Evolutionary conservation across 768 basidiomycete genomes (phyloP), one percentile per base, ranked within the genome.

Genomic region (Panaeolus papilionaceus): DNA sequence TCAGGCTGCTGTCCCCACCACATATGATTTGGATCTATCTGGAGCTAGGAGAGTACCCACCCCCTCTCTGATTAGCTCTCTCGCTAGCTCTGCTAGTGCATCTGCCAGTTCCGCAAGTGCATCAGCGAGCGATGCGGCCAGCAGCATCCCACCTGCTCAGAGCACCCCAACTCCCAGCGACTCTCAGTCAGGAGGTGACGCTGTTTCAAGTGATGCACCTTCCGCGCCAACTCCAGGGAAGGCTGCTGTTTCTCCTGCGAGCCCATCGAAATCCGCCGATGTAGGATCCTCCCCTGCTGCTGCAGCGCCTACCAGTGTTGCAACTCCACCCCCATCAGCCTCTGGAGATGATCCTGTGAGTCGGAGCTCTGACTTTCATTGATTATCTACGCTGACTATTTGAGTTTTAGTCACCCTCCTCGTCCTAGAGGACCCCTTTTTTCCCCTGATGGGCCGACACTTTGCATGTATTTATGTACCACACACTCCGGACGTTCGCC

Each of bases 1-100:
- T 39, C 88, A 91, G 74, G 77, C 75, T 45, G 71, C 74, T 54
- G 88, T 91, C 7, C 83, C 87, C 14, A 87, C 88, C 38, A 68
- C 73, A 9, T 92, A 90, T 69, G 54, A 58, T 33, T n/a, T 58
- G 16, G 54, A 58, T 28, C 54, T 58, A 10, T 58, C 54, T 58
- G 54, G 54, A 4, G 54, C 54, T 14, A 58, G 54, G n/a, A 28
- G 28, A 12, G 54, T 58, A 58, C 54, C 54, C 4, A 58, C 54
- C 33, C 54, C 54, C 12, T 9, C 10, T n/a, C 20, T 58, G 54
- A 58, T 58, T 11, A 58, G 54, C 28, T 58, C 54, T 14, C 44
- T 40, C 14, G 38, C 38, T 18, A 63, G 62, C 62, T 63, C 62
- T n/a, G 62, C 39, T 6, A 63, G 62, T 18, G 33, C 33, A 5